Evolutionary conservation across 139 green algal species (phyloP).

Genomic region (Coccomyxa sp.): DNA sequence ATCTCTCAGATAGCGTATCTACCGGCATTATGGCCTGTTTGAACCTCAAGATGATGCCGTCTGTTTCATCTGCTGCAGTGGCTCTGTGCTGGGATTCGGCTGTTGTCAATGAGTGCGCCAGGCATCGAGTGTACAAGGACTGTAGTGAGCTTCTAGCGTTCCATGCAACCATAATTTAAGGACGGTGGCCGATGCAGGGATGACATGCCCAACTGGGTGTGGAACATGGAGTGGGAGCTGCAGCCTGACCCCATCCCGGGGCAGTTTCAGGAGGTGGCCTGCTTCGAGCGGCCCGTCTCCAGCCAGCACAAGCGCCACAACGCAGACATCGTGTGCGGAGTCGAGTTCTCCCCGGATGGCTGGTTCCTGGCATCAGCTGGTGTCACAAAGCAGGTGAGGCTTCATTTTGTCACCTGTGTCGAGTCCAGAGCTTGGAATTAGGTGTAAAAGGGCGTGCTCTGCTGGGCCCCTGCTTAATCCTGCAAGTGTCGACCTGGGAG

Average conservation of each 20-base stretch:
- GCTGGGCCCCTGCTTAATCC: not conserved
- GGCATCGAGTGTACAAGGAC: not conserved
- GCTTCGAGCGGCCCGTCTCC: not conserved
- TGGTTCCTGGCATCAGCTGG: slow-evolving; percentile 52
- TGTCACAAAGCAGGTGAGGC: slow-evolving; percentile 53
- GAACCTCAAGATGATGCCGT: too few species aligned
- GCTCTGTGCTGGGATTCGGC: not conserved
- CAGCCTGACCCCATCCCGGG: not conserved
- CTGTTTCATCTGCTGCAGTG: not conserved
- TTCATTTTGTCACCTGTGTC: not conserved
- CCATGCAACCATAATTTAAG: not conserved
- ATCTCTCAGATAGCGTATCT: too few species aligned
- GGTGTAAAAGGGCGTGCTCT: not conserved
- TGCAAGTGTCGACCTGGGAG: too few species aligned
- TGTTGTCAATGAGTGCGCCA: not conserved
- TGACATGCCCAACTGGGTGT: not conserved
- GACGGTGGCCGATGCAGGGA: not conserved
- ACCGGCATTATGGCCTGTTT: not conserved
- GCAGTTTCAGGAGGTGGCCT: not conserved
- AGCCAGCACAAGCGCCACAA: not conserved
- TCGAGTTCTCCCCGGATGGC: slow-evolving; percentile 60
- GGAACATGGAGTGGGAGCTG: not conserved
- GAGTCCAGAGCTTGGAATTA: not conserved
- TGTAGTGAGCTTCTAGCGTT: not conserved
- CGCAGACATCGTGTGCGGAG: slow-evolving; percentile 50